phyloP scores from a whole-genome alignment of 192 early-diverging fungal genomes.

The Backusella australiensis region DNA sequence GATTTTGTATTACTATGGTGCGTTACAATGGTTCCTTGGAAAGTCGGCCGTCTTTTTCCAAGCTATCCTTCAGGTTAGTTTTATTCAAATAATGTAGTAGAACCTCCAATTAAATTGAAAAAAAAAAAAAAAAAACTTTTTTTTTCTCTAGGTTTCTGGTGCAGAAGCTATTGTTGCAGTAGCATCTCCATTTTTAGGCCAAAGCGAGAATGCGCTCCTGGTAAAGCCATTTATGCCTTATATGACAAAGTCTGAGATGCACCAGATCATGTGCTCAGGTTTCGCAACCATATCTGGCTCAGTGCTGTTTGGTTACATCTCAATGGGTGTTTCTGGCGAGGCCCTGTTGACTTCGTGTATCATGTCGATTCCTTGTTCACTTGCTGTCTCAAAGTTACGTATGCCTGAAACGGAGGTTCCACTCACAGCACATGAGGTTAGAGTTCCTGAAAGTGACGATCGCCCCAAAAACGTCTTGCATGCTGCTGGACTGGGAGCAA shows the following conservation, averaged over 20 bases:
- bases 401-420: slow-evolving; percentile 84
- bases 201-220: slow-evolving; percentile 79
- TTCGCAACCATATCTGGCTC: slow-evolving; percentile 92
- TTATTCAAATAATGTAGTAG: neutral
- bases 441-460: slow-evolving; percentile 51
- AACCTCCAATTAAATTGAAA: no score
- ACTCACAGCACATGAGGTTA: slow-evolving; percentile 67
- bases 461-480: slow-evolving; percentile 76
- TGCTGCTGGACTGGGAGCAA: slow-evolving; percentile 80
- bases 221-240: slow-evolving; percentile 78
- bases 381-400: slow-evolving; percentile 83
- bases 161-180: slow-evolving; percentile 81
- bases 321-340: slow-evolving; percentile 63
- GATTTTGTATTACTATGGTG: slow-evolving; percentile 79
- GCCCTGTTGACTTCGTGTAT: slow-evolving; percentile 81
- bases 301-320: slow-evolving; percentile 70
- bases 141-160: slow-evolving; percentile 47
- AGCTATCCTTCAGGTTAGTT: slow-evolving; percentile 55
- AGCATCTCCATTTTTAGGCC: slow-evolving; percentile 85
- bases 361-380: slow-evolving; percentile 87
- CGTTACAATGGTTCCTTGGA: slow-evolving; percentile 76
- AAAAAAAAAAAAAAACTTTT: no score
- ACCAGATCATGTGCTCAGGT: slow-evolving; percentile 85
- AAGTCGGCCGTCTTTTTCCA: slow-evolving; percentile 64
- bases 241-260: slow-evolving; percentile 86